phyloP scores from a whole-genome alignment of 352 stramenopile genomes.

The Phytophthora europaea region DNA sequence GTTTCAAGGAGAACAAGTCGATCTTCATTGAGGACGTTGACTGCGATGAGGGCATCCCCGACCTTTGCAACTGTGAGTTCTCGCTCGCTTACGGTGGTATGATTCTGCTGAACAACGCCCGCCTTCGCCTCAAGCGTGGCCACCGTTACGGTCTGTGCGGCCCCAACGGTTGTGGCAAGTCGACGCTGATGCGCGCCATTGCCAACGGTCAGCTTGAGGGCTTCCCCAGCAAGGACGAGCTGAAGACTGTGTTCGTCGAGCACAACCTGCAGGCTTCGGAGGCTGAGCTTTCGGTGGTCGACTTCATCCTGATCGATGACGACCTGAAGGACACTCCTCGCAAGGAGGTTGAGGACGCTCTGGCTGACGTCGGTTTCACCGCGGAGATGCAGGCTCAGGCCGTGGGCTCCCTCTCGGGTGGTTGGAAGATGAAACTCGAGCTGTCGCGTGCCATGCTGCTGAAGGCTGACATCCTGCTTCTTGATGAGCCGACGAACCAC shows the following conservation, averaged over 20 bases:
- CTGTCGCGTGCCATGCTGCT: slow-evolving; percentile 96
- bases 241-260: slow-evolving; percentile 97
- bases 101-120: slow-evolving; percentile 93
- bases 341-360: slow-evolving; percentile 93
- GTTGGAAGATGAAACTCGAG: slow-evolving; percentile 97
- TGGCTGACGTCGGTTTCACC: slow-evolving; percentile 95
- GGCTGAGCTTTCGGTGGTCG: slow-evolving; percentile 83
- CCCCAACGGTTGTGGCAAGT: slow-evolving; percentile 95
- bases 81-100: slow-evolving; percentile 97
- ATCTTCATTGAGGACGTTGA: slow-evolving; percentile 96
- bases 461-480: slow-evolving; percentile 96
- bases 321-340: slow-evolving; percentile 92
- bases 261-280: slow-evolving; percentile 96
- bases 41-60: slow-evolving; percentile 97
- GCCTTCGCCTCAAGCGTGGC: slow-evolving; percentile 92
- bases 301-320: slow-evolving; percentile 90
- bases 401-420: slow-evolving; percentile 95
- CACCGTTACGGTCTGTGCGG: slow-evolving; percentile 96
- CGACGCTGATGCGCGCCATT: slow-evolving; percentile 97
- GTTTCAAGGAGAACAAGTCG: slow-evolving; percentile 92
- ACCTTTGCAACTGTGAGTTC: slow-evolving; percentile 99
- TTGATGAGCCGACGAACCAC: slow-evolving; percentile 97
- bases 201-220: slow-evolving; percentile 96
- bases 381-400: slow-evolving; percentile 93
- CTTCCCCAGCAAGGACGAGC: slow-evolving; percentile 95